A percentile compares a stretch with the other conserved stretches of the same genome.
phyloP scores from a whole-genome alignment of 2,329 filamentous ascomycete species.

The Dactylellina leptospora region DNA sequence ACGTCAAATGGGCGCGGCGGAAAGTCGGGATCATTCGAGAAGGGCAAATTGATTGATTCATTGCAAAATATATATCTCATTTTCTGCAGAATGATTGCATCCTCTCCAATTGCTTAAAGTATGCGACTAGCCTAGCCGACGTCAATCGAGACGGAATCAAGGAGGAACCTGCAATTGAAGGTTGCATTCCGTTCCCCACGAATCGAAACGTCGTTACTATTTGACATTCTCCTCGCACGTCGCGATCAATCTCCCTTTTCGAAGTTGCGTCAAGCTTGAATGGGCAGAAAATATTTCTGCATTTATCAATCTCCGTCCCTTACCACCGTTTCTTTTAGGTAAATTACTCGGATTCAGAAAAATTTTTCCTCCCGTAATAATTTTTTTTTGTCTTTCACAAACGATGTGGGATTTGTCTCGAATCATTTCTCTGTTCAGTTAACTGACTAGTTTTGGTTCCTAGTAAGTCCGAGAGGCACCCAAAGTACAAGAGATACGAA shows the following conservation, averaged over 20 bases:
- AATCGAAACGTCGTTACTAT: slow-evolving; percentile 31
- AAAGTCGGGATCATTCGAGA: slow-evolving; percentile 46
- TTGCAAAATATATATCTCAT: slow-evolving; percentile 36
- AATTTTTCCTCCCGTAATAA: slow-evolving; percentile 19
- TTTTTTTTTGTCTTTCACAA: slow-evolving; percentile 27
- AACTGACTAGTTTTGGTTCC: slow-evolving; percentile 12
- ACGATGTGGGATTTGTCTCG: slow-evolving; percentile 41
- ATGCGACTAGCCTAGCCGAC: slow-evolving; percentile 37
- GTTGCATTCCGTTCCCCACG: slow-evolving; percentile 53
- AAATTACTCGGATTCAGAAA: slow-evolving; percentile 29
- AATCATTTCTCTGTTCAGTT: slow-evolving; percentile 17
- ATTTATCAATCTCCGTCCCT: slow-evolving; percentile 16
- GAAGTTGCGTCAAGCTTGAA: slow-evolving; percentile 7
- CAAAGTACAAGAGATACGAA: slow-evolving; percentile 25
- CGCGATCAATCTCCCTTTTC: slow-evolving; percentile 43
- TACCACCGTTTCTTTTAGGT: slow-evolving; percentile 25
- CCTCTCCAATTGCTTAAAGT: slow-evolving; percentile 4
- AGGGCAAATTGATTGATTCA: slow-evolving; percentile 27
- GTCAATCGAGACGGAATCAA: slow-evolving; percentile 26
- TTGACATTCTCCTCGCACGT: slow-evolving; percentile 30
- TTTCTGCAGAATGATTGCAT: background rate
- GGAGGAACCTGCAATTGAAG: slow-evolving; percentile 41
- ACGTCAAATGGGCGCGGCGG: slow-evolving; percentile 12
- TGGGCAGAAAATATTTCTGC: slow-evolving; percentile 4
- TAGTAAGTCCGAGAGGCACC: slow-evolving; percentile 25